phyloP scores from a whole-genome alignment of 352 stramenopile species.

The Plasmopara muralis region DNA sequence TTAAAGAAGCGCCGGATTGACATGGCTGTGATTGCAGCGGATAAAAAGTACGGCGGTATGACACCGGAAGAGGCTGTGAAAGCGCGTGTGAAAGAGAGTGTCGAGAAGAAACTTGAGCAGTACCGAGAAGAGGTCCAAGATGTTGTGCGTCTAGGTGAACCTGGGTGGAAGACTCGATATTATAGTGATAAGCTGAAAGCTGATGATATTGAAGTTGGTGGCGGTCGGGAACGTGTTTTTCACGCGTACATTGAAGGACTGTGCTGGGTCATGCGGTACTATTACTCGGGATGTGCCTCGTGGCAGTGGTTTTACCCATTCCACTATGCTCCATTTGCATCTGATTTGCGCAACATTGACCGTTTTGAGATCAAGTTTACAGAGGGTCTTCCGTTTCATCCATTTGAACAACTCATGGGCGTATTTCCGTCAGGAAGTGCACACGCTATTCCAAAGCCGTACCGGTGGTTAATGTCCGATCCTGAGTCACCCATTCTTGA shows the following conservation, averaged over 20 bases:
- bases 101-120: conserved; percentile 71
- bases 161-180: conserved; percentile 95
- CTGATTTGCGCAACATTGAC: conserved; percentile 88
- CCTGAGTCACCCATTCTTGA: conserved; percentile 95
- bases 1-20: conserved; percentile 71
- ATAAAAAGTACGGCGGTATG: conserved; percentile 70
- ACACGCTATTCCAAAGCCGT: conserved; percentile 91
- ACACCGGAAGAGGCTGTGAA: conserved; percentile 64
- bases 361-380: conserved; percentile 91
- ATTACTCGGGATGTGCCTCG: conserved; percentile 97
- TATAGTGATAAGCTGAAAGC: conserved; percentile 85
- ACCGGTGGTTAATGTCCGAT: conserved; percentile 94
- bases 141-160: conserved; percentile 92
- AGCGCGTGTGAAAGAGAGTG: conserved; percentile 72
- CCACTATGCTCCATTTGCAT: conserved; percentile 96
- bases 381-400: conserved; percentile 91
- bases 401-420: conserved; percentile 98
- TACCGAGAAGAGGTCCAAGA: conserved; percentile 86
- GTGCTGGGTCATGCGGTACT: conserved; percentile 99
- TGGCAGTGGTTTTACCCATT: conserved; percentile 99
- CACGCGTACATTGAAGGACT: conserved; percentile 97
- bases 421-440: conserved; percentile 94
- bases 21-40: conserved; percentile 48
- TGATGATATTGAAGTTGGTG: conserved; percentile 76
- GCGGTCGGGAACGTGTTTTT: conserved; percentile 87